A percentile compares a stretch with the other conserved stretches of the same genome.
These are phyloP conservation scores for Iberis pinnata DNA, from an alignment of 345 rosid species.

Conservation along the genomic window DNA sequence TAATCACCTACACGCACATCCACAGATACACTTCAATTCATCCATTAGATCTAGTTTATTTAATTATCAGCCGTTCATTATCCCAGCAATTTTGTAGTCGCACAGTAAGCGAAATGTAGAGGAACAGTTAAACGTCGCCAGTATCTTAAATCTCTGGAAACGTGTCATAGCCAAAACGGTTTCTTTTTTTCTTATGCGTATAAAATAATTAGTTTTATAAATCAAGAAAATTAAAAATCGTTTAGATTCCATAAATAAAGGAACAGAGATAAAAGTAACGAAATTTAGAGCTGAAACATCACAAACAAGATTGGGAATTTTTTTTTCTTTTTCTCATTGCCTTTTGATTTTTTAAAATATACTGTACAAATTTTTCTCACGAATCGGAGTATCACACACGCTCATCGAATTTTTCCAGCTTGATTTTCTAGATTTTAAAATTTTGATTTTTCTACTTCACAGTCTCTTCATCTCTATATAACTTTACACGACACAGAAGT, in stretches of 20 bases:
- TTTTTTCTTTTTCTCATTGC: no score
- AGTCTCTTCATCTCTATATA: constrained; percentile 20
- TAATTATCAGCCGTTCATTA: background rate
- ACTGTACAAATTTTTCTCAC: background rate
- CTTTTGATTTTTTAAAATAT: background rate
- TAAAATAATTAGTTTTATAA: constrained; percentile 5
- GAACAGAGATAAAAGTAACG: constrained; percentile 27
- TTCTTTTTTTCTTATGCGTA: constrained; percentile 15
- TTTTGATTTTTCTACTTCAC: background rate
- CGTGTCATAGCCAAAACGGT: constrained; percentile 30
- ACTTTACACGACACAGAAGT: constrained; percentile 22
- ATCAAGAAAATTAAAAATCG: constrained; percentile 1
- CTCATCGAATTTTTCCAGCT: constrained; percentile 15
- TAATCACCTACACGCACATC: background rate
- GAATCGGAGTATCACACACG: constrained; percentile 21
- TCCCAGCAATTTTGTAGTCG: background rate
- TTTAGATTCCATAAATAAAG: constrained; percentile 25
- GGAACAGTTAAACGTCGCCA: constrained; percentile 6
- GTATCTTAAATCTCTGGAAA: constrained; percentile 17
- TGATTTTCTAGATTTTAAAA: background rate
- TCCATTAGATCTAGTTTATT: constrained; percentile 1
- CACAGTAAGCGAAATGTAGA: no score
- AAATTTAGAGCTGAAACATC: constrained; percentile 4
- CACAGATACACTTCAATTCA: background rate
- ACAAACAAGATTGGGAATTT: background rate